Conservation (phyloP, 2,329 filamentous ascomycete genomes). For the Fusarium udum region DNA sequence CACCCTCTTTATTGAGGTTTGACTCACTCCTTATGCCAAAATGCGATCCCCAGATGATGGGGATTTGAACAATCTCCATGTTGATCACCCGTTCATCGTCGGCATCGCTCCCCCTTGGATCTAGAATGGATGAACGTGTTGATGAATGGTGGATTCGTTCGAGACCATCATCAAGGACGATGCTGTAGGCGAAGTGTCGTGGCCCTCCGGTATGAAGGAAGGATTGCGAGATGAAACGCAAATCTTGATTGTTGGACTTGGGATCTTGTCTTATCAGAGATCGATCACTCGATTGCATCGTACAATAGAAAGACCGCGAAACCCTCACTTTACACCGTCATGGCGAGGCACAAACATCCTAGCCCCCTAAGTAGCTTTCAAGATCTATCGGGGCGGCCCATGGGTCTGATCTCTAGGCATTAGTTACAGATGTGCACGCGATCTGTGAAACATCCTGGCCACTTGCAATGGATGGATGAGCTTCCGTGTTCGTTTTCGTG, state of each 20-base stretch:
- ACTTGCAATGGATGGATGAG: not conserved
- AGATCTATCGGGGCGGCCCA: not conserved
- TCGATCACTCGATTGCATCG: not conserved
- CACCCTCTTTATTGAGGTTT: not conserved
- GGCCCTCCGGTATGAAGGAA: not conserved
- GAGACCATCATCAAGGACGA: not conserved
- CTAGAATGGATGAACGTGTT: not conserved
- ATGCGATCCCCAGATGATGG: not conserved
- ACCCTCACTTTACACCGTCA: not conserved
- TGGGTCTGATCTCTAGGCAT: not conserved
- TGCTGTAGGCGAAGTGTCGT: not conserved
- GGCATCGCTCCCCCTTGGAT: not conserved
- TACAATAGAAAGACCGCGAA: not conserved
- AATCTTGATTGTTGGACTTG: conserved; percentile 3
- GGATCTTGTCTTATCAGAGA: conserved; percentile 2
- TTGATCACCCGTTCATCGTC: conserved; percentile 16
- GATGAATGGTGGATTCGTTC: not conserved
- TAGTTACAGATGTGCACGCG: not conserved
- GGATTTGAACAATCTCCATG: conserved; percentile 16
- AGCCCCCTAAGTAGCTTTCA: not conserved
- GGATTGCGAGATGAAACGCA: not conserved
- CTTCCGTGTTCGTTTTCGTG: not conserved
- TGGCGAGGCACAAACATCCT: not conserved
- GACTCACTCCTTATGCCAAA: not conserved
- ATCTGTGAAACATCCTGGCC: not conserved